Base-by-base conservation (phyloP, 768 basidiomycete genomes). In the Candolleomyces efflorescens region DNA sequence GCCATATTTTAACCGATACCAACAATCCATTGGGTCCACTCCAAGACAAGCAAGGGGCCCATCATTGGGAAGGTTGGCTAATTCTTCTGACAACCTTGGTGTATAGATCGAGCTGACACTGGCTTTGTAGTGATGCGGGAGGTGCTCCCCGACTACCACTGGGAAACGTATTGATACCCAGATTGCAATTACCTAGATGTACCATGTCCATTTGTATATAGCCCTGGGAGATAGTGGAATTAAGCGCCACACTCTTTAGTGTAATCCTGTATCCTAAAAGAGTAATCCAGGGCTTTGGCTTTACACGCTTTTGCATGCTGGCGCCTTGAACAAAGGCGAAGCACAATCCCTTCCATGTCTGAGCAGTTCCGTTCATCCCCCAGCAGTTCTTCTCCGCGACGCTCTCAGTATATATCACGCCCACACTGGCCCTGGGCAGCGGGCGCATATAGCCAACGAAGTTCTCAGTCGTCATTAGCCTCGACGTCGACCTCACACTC, bases 31-130 rank as follows among this genome's bases (percentile, higher is more conserved):
- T 94, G 57, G 81, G 80, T 32, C 75, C 78, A 38, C 82, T 89
- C 77, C 92, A 94, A 68, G 71, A 80, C 24, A 75, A 74, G 37
- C 83, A 83, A 62, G 84, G 85, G 1, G 61, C 84, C 46, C 79
- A 84, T 44, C 92, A 93, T 64, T 97, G 94, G 94, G 78, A 78
- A 59, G 68, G 89, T 89, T 67, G 61, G 86, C 77, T 39, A 18
- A 24, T 43, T 51, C 62, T 43, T 51, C 62, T 26, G 47, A 55
- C 38, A 47, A 32, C 11, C 32, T 7, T 11, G 11, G 5, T 32
- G 32, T 7, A 32, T 5, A 32, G 32, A 32, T 32, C 32, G 11
- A 32, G 32, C 32, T 32, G 32, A 32, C 32, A 5, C 32, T 32
- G 32, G 11, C 27, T 38, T 20, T 60, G 20, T 58, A 60, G 59